Base-by-base conservation (phyloP, 441 rosid genomes). In the Arabidopsis hybrid region DNA sequence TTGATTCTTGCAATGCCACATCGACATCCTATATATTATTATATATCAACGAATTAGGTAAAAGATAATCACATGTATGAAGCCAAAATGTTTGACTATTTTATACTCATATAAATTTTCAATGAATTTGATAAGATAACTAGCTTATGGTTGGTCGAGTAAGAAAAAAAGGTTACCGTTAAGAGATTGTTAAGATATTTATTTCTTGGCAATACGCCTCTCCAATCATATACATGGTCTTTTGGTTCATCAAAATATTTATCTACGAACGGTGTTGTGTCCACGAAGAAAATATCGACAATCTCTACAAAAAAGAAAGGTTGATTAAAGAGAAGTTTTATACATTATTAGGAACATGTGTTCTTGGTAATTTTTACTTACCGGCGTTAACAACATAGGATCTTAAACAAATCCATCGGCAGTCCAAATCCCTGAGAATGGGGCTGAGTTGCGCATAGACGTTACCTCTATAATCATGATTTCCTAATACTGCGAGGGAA, bases 391-490 rank as follows among this genome's bases (percentile, higher is more conserved):
- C 82, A 56, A 87, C 60, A 55, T 79, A 91, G 31, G 97, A 91
- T 72, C 92, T 83, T 72, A 79, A 47, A 81, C 98, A 91, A 73
- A 90, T 71, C 97, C 98, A 94, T 78, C 81, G 81, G 49, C 60
- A 70, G 60, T 94, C 97, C 26, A 76, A 81, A 58, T 63, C 67
- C 53, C 69, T 67, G 3, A 93, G 87, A 14, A 74, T 46, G 7
- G 83, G 86, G 67, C 88, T 85, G 39, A 91, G 67, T 67, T 94
- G 98, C 40, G 95, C 98, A 75, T 80, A 81, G 6, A 83, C 97
- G 62, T 87, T 72, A 7, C 97, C 97, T 47, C 97, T 85, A 18
- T 94, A 94, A 65, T 94, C 96, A 78, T 94, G 98, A 73, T 94
- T 94, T 1, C 98, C 98, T 78, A 91, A 65, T 63, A 93, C 98